Evolutionary conservation across 2,329 filamentous ascomycete genomes (phyloP).

Genomic region (Apiospora pterosperma): DNA sequence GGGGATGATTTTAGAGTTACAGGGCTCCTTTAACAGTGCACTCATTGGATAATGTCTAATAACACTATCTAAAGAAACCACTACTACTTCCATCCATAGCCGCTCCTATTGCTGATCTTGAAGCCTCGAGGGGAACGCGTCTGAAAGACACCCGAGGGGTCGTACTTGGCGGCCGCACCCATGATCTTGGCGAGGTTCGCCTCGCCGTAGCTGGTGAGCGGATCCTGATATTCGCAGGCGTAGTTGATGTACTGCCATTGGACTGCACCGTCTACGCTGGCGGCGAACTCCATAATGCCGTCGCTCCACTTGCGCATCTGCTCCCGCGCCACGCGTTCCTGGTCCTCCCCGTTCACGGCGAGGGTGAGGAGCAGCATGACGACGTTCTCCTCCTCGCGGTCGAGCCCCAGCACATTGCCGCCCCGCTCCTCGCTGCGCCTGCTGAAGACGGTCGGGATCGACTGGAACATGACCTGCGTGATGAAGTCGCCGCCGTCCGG

Average conservation of each 20-base stretch:
- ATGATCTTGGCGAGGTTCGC: conserved; percentile 27
- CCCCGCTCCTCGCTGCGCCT: conserved; percentile 30
- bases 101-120: conserved; percentile 23
- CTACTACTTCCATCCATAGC: neutral
- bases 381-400: conserved; percentile 28
- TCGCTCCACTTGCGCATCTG: conserved; percentile 25
- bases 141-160: conserved; percentile 34
- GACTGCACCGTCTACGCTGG: conserved; percentile 14
- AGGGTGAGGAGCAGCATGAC: conserved; percentile 26
- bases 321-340: conserved; percentile 24
- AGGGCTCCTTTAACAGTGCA: no score
- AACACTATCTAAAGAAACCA: neutral
- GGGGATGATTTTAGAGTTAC: no score
- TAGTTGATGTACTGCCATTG: conserved; percentile 36
- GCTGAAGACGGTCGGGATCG: conserved; percentile 34
- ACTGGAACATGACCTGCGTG: conserved; percentile 30
- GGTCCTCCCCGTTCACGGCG: conserved; percentile 26
- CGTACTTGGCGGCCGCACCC: conserved; percentile 30
- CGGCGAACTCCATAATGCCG: conserved; percentile 20
- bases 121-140: conserved; percentile 33
- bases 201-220: conserved; percentile 29
- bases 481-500: conserved; percentile 25
- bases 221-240: conserved; percentile 26
- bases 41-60: conserved; percentile 1
- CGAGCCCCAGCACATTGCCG: conserved; percentile 37